These are phyloP conservation scores for Chlorophyllum brunneum DNA, from an alignment of 768 basidiomycete genomes.

Conservation along the genomic window DNA sequence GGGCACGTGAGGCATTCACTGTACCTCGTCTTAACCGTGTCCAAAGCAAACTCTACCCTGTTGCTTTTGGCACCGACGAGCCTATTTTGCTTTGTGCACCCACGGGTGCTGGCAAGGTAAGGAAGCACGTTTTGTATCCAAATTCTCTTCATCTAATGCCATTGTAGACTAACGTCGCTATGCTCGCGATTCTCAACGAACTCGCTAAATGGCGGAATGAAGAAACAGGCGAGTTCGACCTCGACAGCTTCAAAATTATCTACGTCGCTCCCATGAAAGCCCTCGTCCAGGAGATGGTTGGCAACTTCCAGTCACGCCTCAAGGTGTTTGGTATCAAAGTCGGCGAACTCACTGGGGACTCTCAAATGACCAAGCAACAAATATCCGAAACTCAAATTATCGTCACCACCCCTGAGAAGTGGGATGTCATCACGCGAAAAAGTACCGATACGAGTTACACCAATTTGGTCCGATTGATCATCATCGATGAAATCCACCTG, in stretches of 20 bases:
- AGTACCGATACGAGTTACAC: constrained; percentile 96
- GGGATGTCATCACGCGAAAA: constrained; percentile 99
- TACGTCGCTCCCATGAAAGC: constrained; percentile 99
- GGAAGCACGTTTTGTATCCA: constrained; percentile 21
- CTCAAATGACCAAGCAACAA: constrained; percentile 97
- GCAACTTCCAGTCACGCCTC: constrained; percentile 84
- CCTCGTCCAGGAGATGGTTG: constrained; percentile 97
- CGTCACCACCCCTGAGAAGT: constrained; percentile 98
- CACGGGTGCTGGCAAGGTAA: constrained; percentile 96
- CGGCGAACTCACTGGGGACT: constrained; percentile 94
- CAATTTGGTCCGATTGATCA: constrained; percentile 92
- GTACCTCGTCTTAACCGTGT: constrained; percentile 82
- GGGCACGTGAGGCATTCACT: constrained; percentile 87
- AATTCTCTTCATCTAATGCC: constrained; percentile 17
- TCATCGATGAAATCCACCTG: constrained; percentile 97
- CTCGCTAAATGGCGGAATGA: constrained; percentile 86
- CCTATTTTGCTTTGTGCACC: constrained; percentile 95
- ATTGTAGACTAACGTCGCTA: constrained; percentile 91
- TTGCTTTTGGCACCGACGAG: constrained; percentile 93
- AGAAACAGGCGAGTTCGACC: constrained; percentile 72
- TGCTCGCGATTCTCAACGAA: constrained; percentile 91
- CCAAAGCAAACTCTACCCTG: constrained; percentile 89
- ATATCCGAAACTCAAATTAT: constrained; percentile 97
- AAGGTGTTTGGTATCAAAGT: constrained; percentile 71
- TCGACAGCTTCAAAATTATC: constrained; percentile 92